A percentile compares a stretch with the other conserved stretches of the same genome.
Conservation (phyloP, 805 yeast genomes). For the Spathaspora girioi region DNA sequence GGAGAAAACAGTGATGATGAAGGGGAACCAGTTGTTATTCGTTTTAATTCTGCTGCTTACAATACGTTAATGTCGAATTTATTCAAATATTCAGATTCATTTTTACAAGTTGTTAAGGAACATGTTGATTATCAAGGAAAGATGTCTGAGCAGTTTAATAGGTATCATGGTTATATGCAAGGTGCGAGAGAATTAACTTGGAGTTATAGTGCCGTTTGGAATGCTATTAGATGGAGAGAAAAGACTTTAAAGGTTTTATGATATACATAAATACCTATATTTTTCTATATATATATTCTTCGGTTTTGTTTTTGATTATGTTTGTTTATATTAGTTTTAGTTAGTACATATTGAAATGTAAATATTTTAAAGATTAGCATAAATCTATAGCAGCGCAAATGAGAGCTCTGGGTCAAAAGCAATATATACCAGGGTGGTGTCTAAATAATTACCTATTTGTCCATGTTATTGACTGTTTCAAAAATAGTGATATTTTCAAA, state of each 20-base stretch:
- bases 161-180: constrained; percentile 74
- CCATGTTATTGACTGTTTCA: constrained; percentile 36
- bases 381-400: neutral
- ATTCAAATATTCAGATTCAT: constrained; percentile 62
- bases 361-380: neutral
- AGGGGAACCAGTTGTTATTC: constrained; percentile 13
- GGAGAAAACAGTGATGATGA: constrained; percentile 17
- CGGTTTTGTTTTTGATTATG: neutral
- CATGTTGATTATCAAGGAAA: constrained; percentile 65
- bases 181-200: constrained; percentile 89
- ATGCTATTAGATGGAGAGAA: constrained; percentile 62
- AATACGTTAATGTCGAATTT: constrained; percentile 42
- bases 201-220: constrained; percentile 81
- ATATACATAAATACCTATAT: neutral
- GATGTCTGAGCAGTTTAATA: constrained; percentile 88
- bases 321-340: neutral
- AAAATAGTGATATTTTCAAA: constrained; percentile 30
- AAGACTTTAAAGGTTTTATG: constrained; percentile 3
- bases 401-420: neutral
- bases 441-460: constrained; percentile 14
- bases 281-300: neutral
- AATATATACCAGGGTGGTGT: neutral
- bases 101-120: constrained; percentile 52
- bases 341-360: neutral
- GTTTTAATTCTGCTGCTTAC: constrained; percentile 42